Evolutionary conservation across 306 rosid genomes (phyloP), one percentile per base, ranked within the genome.

Genomic region (Sindora glabra): DNA sequence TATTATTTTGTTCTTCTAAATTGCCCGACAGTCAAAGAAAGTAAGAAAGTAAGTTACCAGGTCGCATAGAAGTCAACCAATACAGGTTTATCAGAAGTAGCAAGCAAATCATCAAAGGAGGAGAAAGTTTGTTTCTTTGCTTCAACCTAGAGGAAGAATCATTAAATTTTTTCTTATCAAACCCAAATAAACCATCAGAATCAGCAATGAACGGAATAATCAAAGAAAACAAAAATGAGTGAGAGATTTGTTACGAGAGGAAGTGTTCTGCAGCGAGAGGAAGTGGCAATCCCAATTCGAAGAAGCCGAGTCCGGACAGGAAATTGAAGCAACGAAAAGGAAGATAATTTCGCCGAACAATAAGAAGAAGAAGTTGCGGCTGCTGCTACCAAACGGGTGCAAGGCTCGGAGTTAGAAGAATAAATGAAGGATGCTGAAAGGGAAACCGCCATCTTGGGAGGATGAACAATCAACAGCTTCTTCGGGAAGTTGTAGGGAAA

Each of bases 31-130:
- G n/a, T n/a, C 45, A 17, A 14, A 12, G 33, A 22, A 42, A 12
- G 34, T 18, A 48, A 22, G 54, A 32, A 22, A 39, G 57, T 33
- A 67, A 29, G 70, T 70, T 60, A 88, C 98, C 98, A 92, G 64
- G 98, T 88, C 3, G 98, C 98, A 70, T 92, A 92, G 77, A 92
- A 92, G 85, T 92, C 98, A 53, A 92, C 96, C 67, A 92, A 57
- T 5, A 92, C 90, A 30, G 96, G 96, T 56, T 76, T 92, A 10
- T 81, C 95, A 22, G 92, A 62, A 59, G 80, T 82, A 15, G 73
- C 72, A 67, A 92, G 76, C 79, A 92, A 78, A 57, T 92, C 98
- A 23, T 92, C 95, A 44, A 92, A 86, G 11, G 89, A 73, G 42
- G 95, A 83, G 68, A 79, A 92, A 5, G 88, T 77, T 69, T 92